A percentile compares a stretch with the other conserved stretches of the same genome.
These are phyloP conservation scores for Phaseolus lunatus DNA, from an alignment of 306 rosid species.

Conservation along the genomic window DNA sequence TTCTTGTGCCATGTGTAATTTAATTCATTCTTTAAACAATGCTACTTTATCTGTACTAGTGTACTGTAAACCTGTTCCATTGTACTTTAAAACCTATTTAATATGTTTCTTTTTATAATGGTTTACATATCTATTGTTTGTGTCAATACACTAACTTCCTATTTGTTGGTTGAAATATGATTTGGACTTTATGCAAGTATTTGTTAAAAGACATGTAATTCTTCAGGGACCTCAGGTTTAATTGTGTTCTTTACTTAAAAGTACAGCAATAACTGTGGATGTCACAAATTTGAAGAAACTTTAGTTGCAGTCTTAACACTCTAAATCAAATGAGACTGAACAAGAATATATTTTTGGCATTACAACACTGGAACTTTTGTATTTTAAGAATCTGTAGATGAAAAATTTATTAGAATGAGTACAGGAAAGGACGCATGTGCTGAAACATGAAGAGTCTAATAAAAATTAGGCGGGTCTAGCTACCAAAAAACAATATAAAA, in stretches of 20 bases:
- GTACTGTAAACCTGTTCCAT: slow-evolving; percentile 21
- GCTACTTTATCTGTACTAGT: not conserved
- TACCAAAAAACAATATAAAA: too few species aligned
- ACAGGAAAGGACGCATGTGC: too few species aligned
- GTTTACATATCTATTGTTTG: slow-evolving; percentile 9
- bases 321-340: slow-evolving; percentile 23
- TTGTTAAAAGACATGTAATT: slow-evolving; percentile 10
- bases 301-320: not conserved
- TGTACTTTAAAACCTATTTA: slow-evolving; percentile 8
- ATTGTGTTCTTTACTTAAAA: slow-evolving; percentile 1
- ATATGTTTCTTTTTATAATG: slow-evolving; percentile 27
- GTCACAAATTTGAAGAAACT: slow-evolving; percentile 23
- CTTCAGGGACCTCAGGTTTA: slow-evolving; percentile 3
- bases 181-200: slow-evolving; percentile 13
- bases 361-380: not conserved
- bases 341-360: not conserved
- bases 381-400: not conserved
- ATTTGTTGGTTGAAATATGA: slow-evolving; percentile 9
- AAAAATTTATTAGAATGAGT: slow-evolving; percentile 22
- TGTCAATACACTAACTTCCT: not conserved
- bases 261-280: not conserved
- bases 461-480: too few species aligned
- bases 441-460: too few species aligned
- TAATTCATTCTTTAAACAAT: slow-evolving; percentile 12
- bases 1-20: not conserved